Percentiles rank a stretch among this genome's conserved stretches.
Conservation (phyloP, 352 stramenopile species). For the Globisporangium spiculum region DNA sequence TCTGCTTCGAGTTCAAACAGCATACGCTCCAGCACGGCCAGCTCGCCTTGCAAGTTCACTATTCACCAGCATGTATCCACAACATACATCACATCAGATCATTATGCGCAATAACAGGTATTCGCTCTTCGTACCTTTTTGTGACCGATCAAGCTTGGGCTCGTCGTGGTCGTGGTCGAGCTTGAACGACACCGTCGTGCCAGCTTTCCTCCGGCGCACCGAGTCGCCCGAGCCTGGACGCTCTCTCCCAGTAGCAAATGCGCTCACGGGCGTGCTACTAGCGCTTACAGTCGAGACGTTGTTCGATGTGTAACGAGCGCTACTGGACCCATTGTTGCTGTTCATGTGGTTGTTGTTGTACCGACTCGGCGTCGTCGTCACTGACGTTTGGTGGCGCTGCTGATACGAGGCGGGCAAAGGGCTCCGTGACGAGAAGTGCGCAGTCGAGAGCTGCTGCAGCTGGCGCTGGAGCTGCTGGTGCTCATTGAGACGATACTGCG, state of each 20-base stretch:
- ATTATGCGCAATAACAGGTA: neutral
- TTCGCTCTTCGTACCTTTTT: conserved; percentile 9
- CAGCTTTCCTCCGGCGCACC: conserved; percentile 16
- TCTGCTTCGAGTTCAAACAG: conserved; percentile 36
- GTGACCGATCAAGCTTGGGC: conserved; percentile 8
- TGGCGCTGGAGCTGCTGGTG: conserved; percentile 39
- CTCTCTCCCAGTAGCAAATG: neutral
- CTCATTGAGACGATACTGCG: conserved; percentile 45
- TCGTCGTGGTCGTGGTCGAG: conserved; percentile 21
- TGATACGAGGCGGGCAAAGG: conserved; percentile 10
- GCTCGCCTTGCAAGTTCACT: conserved; percentile 31
- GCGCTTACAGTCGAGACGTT: neutral
- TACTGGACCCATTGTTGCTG: neutral
- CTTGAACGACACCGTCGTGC: conserved; percentile 33
- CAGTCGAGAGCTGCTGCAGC: conserved; percentile 38
- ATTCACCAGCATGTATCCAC: neutral
- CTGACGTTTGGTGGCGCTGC: conserved; percentile 11
- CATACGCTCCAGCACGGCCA: conserved; percentile 42
- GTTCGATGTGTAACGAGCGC: conserved; percentile 15
- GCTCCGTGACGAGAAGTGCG: conserved; percentile 35
- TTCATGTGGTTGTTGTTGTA: neutral
- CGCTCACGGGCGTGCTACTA: neutral
- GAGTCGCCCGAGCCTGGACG: conserved; percentile 13
- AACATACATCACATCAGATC: neutral
- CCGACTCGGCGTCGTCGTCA: conserved; percentile 2